Evolutionary conservation across 176 grass and related monocot genomes (phyloP).

Genomic region (Oryza brachyantha): DNA sequence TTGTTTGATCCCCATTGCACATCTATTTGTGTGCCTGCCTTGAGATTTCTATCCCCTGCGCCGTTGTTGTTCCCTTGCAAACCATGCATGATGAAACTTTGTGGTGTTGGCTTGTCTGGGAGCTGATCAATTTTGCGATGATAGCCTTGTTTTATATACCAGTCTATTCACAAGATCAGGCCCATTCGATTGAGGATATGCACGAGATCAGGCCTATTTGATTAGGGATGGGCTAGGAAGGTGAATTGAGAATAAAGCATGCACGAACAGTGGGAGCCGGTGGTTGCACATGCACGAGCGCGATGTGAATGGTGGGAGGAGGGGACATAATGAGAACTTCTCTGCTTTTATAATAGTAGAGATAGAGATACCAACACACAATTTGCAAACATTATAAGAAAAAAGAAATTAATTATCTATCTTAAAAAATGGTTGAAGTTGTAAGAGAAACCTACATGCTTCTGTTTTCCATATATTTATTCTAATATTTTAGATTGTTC

Average conservation of each 20-base stretch:
- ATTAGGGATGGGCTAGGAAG: too few relatives aligned
- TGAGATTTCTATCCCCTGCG: not conserved
- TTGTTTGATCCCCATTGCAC: not conserved
- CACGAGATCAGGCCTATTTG: too few relatives aligned
- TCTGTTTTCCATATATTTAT: not conserved
- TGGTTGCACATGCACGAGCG: too few relatives aligned
- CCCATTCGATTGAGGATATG: too few relatives aligned
- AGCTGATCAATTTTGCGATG: not conserved
- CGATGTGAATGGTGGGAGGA: too few relatives aligned
- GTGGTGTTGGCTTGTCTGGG: not conserved
- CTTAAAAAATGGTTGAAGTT: not conserved
- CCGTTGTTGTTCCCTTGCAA: not conserved
- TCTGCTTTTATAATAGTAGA: too few relatives aligned
- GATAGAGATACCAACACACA: too few relatives aligned
- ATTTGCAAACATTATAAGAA: not conserved
- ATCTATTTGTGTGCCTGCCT: not conserved
- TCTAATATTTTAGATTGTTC: too few relatives aligned
- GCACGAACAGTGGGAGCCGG: too few relatives aligned
- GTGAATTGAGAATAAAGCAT: too few relatives aligned
- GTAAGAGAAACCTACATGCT: not conserved
- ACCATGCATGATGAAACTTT: not conserved
- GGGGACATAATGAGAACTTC: too few relatives aligned
- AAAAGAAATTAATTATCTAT: not conserved
- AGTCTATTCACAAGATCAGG: too few relatives aligned
- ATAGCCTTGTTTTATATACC: not conserved